Base-by-base conservation (phyloP, 2,329 filamentous ascomycete species). In the Xylariaceae sp. region DNA sequence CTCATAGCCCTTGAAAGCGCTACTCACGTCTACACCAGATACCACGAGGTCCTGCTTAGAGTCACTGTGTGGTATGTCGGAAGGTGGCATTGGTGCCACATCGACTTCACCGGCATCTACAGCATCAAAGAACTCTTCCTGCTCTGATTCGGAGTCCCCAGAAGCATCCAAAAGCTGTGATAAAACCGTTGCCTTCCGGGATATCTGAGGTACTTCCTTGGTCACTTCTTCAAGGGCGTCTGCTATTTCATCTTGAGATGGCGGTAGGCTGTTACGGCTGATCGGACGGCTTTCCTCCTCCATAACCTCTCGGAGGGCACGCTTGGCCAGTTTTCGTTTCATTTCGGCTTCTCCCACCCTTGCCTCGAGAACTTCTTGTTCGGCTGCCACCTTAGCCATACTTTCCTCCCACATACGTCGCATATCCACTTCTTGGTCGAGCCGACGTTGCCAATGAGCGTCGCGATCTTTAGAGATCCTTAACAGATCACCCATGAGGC, bases 391-490 rank as follows among this genome's bases (percentile, higher is more conserved):
- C 65, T 91, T 86, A 7, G 94, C 91, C 94, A 99, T 96, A 72
- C 91, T 97, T 66, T 99, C 94, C 72, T 99, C 94, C 94, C 94
- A 99, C 84, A 99, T 89, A 56, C 89, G 86, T 39, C 94, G 85
- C 73, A 97, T 87, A 68, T 96, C 89, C 43, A 86, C 86, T 73
- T 99, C 94, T 51, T 91, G 86, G 63, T 96, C 91, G 41, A 99
- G 77, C 11, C 91, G 86, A 68, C 95, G 95, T 70, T 97, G 92
- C 94, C 94, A 99, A 70, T 95, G 96, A 0, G 90, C 85, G 71
- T 99, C 94, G 50, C 95, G 87, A 68, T 99, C 94, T 65, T 88
- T 86, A 6, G 91, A 92, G 65, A 99, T 97, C 49, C 91, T 89
- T 46, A 96, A 77, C 6, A 99, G 78, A 68, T 96, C 91, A 26